Evolutionary conservation across 1,139 yeast genomes (phyloP), one percentile per base, ranked within the genome.

Genomic region (Scheffersomyces cryptocercus): DNA sequence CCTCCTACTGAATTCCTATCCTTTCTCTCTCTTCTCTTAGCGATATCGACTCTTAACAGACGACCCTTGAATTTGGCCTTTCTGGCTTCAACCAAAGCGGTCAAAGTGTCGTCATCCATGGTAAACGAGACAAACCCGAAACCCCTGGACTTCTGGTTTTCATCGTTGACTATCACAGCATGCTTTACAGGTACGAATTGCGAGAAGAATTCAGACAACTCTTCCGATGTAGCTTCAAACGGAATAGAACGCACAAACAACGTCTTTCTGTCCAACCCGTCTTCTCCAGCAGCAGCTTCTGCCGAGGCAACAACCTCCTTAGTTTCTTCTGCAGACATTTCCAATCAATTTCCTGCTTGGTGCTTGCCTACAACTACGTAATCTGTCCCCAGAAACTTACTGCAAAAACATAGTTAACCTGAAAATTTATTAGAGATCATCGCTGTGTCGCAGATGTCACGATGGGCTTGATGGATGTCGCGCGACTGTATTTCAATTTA

Each of bases 51-150:
- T 60, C 89, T 77, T 47, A 93, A 75, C 12, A 81, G 58, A 50
- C 85, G 78, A 33, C 80, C 83, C 47, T 86, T 75, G 53, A 93
- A 81, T 57, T 85, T 87, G 39, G 73, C 59, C 59, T 78, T 85
- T 58, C 81, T 76, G n/a, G 91, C 71, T 50, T 83, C 81, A 10
- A 75, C 81, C 50, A 90, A 71, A 0, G 98, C 98, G 34, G 79
- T 72, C 37, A 79, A 64, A 0, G 97, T 88, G 62, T 95, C 99
- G 40, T 88, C 96, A 50, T 88, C 91, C 46, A 80, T 70, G 2
- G 88, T 82, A 64, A 95, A 93, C 38, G 96, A 85, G 13, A 90
- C 99, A 65, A 95, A 95, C 6, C 99, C 99, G 65, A 90, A 95
- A 1, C 99, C 98, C 64, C 95, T 79, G 4, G 96, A 88, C 39